Conservation (phyloP, 177 flowering plant species). For the Tripterygium wilfordii region DNA sequence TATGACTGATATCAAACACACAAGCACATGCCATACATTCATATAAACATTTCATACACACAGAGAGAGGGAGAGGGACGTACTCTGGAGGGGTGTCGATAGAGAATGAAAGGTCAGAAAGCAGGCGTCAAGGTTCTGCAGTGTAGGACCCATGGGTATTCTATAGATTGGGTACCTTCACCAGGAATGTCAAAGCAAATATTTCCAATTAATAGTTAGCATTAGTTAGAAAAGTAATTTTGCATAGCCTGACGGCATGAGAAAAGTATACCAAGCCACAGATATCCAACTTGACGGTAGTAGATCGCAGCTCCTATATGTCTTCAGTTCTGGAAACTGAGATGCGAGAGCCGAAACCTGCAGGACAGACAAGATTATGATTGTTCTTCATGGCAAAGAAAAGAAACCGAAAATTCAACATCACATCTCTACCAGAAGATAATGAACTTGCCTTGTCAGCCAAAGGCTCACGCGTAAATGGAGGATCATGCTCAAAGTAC, state of each 20-base stretch:
- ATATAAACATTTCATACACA: neutral
- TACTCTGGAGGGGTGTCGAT: conserved; percentile 56
- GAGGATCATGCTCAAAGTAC: conserved; percentile 66
- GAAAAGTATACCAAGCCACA: conserved; percentile 77
- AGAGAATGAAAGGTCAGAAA: conserved; percentile 86
- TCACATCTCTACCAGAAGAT: neutral
- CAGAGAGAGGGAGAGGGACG: neutral
- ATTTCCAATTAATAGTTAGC: neutral
- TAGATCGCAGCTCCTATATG: conserved; percentile 77
- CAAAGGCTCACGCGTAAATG: conserved; percentile 76
- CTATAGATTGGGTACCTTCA: conserved; percentile 95
- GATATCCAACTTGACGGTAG: conserved; percentile 87
- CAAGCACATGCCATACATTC: neutral
- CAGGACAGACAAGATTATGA: conserved; percentile 9
- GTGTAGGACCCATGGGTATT: conserved; percentile 89
- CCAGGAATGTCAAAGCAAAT: conserved; percentile 2
- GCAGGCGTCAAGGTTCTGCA: conserved; percentile 85
- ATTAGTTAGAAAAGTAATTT: neutral
- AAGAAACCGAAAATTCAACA: neutral
- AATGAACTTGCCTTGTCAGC: conserved; percentile 63
- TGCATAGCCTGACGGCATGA: neutral
- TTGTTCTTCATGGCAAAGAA: neutral
- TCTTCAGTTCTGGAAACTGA: conserved; percentile 59
- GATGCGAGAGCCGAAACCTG: conserved; percentile 76
- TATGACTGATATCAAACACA: neutral